Percentiles rank a stretch among this genome's conserved stretches.
Conservation (phyloP, 78 protist genomes). For the Guillardia theta region DNA sequence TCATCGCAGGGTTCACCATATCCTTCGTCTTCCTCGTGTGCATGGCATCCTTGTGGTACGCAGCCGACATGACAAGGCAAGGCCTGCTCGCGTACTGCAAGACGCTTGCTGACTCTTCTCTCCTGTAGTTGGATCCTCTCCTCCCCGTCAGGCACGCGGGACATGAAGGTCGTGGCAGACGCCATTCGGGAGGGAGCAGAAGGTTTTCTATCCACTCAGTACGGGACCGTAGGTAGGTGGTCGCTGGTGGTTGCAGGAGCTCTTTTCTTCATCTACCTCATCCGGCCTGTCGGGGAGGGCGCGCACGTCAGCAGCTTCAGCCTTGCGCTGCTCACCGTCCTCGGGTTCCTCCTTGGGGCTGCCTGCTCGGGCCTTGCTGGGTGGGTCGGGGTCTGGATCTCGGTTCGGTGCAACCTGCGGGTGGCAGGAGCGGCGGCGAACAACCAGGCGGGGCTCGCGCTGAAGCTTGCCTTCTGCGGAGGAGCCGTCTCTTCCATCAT, state of each 20-base stretch:
- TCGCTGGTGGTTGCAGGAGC: neutral
- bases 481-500: slow-evolving; percentile 69
- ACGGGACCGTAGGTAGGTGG: neutral
- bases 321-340: slow-evolving; percentile 40
- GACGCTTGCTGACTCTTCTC: neutral
- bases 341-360: slow-evolving; percentile 57
- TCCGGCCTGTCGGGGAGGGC: neutral
- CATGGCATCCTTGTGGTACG: neutral
- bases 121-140: neutral
- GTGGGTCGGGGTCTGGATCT: slow-evolving; percentile 53
- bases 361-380: slow-evolving; percentile 62
- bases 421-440: slow-evolving; percentile 55
- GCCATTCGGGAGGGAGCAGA: slow-evolving; percentile 59
- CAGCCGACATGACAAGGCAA: neutral
- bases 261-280: neutral
- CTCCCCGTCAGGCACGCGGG: neutral
- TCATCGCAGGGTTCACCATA: neutral
- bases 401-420: slow-evolving; percentile 65
- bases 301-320: neutral
- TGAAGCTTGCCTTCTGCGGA: slow-evolving; percentile 56
- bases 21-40: neutral
- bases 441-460: neutral
- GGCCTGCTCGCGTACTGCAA: neutral
- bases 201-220: neutral
- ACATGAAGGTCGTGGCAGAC: slow-evolving; percentile 48